A percentile compares a stretch with the other conserved stretches of the same genome.
phyloP scores from a whole-genome alignment of 257 asterid genomes.

The Galeopsis tetrahit region DNA sequence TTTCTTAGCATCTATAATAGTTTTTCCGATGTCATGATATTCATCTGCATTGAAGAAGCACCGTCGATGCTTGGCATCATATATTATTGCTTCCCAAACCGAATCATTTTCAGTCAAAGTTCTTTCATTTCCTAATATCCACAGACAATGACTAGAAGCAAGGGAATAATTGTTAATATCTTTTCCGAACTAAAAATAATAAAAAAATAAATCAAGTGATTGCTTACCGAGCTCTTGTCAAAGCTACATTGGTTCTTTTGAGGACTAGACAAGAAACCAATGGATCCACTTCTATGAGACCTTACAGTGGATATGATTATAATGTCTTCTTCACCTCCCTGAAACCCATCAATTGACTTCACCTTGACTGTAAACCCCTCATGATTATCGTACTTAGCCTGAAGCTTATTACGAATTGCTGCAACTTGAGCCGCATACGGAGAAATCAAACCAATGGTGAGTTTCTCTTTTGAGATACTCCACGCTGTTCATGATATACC shows the following conservation, averaged over 20 bases:
- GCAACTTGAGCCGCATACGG: slow-evolving; percentile 80
- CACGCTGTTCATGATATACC: slow-evolving; percentile 59
- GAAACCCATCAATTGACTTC: slow-evolving; percentile 79
- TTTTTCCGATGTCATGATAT: slow-evolving; percentile 43
- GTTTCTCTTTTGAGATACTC: slow-evolving; percentile 43
- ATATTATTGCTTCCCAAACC: slow-evolving; percentile 55
- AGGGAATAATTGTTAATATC: slow-evolving; percentile 1
- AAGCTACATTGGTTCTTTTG: slow-evolving; percentile 70
- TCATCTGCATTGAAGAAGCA: slow-evolving; percentile 66
- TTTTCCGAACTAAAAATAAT: neutral
- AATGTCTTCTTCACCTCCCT: slow-evolving; percentile 74
- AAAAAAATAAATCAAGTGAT: neutral
- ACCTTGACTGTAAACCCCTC: slow-evolving; percentile 56
- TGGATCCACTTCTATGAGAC: slow-evolving; percentile 53
- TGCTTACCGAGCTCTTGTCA: slow-evolving; percentile 81
- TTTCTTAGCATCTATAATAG: slow-evolving; percentile 55
- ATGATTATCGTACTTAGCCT: slow-evolving; percentile 33
- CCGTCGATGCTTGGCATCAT: slow-evolving; percentile 56
- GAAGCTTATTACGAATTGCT: slow-evolving; percentile 51
- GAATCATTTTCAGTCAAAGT: slow-evolving; percentile 48
- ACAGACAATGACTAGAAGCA: slow-evolving; percentile 59
- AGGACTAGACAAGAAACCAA: slow-evolving; percentile 60
- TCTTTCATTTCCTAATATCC: slow-evolving; percentile 72
- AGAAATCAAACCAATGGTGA: slow-evolving; percentile 69
- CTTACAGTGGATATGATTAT: slow-evolving; percentile 70